Conservation (phyloP, 2,329 filamentous ascomycete genomes). For the Helotiales sp. region DNA sequence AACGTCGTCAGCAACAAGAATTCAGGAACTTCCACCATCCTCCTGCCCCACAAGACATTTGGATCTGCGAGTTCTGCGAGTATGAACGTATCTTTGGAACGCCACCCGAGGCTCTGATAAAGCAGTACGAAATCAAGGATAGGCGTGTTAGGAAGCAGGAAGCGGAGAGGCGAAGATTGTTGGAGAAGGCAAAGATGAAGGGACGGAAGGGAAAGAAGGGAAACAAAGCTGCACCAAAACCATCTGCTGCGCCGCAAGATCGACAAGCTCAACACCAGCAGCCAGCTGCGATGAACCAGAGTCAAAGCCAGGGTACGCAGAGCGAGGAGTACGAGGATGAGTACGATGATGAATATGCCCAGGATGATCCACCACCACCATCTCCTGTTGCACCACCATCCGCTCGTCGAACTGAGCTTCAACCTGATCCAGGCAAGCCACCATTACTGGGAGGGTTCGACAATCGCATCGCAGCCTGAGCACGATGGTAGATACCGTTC, state of each 20-base stretch:
- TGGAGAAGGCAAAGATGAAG: constrained; percentile 95
- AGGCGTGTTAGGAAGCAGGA: constrained; percentile 81
- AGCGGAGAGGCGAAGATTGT: constrained; percentile 80
- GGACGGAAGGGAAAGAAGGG: constrained; percentile 87
- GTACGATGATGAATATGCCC: constrained; percentile 52
- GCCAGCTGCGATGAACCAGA: constrained; percentile 39
- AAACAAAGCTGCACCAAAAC: constrained; percentile 56
- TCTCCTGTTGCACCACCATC: constrained; percentile 30
- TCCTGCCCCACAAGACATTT: constrained; percentile 74
- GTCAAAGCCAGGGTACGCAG: constrained; percentile 47
- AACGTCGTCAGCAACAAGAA: constrained; percentile 77
- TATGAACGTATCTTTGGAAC: constrained; percentile 95
- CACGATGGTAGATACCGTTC: not conserved
- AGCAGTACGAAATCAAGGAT: constrained; percentile 94
- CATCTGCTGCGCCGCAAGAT: constrained; percentile 33
- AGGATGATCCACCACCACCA: constrained; percentile 36
- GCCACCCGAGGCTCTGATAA: constrained; percentile 82
- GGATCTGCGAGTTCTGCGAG: constrained; percentile 98
- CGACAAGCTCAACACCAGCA: constrained; percentile 46
- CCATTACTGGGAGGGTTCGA: constrained; percentile 9
- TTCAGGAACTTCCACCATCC: constrained; percentile 78
- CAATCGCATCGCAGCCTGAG: constrained; percentile 15
- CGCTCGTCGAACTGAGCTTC: constrained; percentile 19
- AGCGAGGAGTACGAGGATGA: constrained; percentile 56
- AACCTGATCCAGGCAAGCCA: constrained; percentile 26